Evolutionary conservation across 2,329 filamentous ascomycete genomes (phyloP), one percentile per base, ranked within the genome.

Genomic region (Botryotinia globosa): DNA sequence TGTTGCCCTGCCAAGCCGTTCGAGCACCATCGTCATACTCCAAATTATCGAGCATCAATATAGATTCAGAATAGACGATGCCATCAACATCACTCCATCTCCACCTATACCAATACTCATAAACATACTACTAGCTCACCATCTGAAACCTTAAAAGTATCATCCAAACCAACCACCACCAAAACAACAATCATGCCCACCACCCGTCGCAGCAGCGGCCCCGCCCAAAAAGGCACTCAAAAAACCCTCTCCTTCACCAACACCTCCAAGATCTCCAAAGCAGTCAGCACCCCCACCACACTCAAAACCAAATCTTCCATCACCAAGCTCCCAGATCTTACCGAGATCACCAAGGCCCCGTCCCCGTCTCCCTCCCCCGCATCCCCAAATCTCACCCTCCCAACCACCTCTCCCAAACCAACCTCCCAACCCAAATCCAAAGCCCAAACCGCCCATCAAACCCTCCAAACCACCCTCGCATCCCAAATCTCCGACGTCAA

Each of bases 401-500:
- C 39, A 42, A 37, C 25, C 25, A 8, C 62, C 29, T 20, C 10
- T 25, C 29, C 42, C 71, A 37, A 62, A 18, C 62, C 37, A 22
- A 18, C 12, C 34, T 10, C 58, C 22, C 62, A 62, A 20, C 66
- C 69, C 4, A 77, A 77, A 69, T n/a, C 73, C 3, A 63, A 73
- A 32, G 79, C 77, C 70, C 73, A 75, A 22, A 76, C 79, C 71
- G 77, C 78, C 64, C 69, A 78, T 44, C 81, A 85, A 77, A 88
- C 86, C 79, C 84, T 84, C 10, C 85, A 85, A 73, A 83, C 81
- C 9, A 87, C 92, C 77, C 77, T 85, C 37, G 83, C 82, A 74
- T 94, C 94, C 1, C 87, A 88, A 76, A 83, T 97, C 59, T 88
- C 87, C 12, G 87, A 92, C 72, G 83, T 86, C 65, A 89, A 93